phyloP scores from a whole-genome alignment of 495 filamentous ascomycete species.

The Aspergillus egyptiacus region DNA sequence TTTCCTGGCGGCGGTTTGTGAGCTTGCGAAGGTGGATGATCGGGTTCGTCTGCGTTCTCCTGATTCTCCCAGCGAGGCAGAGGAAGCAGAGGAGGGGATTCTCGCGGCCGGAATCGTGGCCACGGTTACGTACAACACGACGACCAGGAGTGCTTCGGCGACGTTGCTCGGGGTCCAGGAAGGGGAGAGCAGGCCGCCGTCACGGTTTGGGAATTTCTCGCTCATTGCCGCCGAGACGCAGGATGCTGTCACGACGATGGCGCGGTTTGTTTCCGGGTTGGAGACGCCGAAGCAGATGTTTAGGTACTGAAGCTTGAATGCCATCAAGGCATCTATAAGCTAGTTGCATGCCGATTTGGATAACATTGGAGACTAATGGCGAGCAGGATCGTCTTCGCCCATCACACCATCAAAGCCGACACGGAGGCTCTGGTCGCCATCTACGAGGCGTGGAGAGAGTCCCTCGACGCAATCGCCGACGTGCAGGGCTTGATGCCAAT shows the following conservation, averaged over 20 bases:
- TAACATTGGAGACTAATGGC: background rate
- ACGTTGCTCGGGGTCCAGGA: conserved; percentile 26
- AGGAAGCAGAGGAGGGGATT: conserved; percentile 8
- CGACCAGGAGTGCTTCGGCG: conserved; percentile 12
- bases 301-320: too few species aligned
- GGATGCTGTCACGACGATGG: conserved; percentile 23
- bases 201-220: conserved; percentile 27
- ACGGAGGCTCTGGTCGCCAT: conserved; percentile 15
- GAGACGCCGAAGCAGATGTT: conserved; percentile 30
- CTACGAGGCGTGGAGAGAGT: conserved; percentile 24
- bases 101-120: conserved; percentile 23
- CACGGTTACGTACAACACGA: conserved; percentile 22
- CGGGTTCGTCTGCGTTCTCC: background rate
- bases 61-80: too few species aligned
- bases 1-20: conserved; percentile 18
- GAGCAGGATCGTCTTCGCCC: conserved; percentile 21
- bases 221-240: conserved; percentile 13
- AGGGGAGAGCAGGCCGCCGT: conserved; percentile 22
- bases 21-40: conserved; percentile 16
- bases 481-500: conserved; percentile 26
- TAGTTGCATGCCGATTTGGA: too few species aligned
- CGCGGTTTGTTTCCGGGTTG: conserved; percentile 13
- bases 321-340: too few species aligned
- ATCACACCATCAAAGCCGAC: conserved; percentile 24
- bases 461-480: conserved; percentile 21